Percentiles rank a stretch among this genome's conserved stretches.
Evolutionary conservation across 305 asterid genomes (phyloP).

Genomic region (Plantago rigida): DNA sequence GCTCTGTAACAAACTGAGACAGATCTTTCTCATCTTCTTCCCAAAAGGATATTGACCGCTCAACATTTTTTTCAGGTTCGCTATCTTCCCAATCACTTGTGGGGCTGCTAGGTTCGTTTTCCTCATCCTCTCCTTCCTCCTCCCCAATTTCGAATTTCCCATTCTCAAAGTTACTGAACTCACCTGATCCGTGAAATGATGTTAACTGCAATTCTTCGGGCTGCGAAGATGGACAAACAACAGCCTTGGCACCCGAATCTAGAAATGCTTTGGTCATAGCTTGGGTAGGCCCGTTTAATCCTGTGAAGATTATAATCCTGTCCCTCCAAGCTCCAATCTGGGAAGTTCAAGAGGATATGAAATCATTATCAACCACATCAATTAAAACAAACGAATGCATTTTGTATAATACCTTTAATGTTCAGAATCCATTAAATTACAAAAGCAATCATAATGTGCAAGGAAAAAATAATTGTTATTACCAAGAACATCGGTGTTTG

Average conservation of each 20-base stretch:
- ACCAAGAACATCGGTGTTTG: too few relatives aligned
- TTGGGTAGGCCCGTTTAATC: conserved; percentile 75
- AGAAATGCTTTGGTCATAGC: conserved; percentile 78
- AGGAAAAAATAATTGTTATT: too few relatives aligned
- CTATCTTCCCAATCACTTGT: conserved; percentile 94
- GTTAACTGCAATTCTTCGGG: conserved; percentile 77
- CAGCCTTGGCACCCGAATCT: conserved; percentile 94
- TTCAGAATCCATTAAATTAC: background rate
- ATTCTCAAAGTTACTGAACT: conserved; percentile 56
- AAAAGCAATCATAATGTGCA: background rate
- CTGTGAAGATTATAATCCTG: conserved; percentile 80
- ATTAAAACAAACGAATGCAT: background rate
- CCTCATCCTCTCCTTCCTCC: conserved; percentile 78
- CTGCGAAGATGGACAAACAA: conserved; percentile 83
- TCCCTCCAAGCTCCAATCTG: conserved; percentile 98
- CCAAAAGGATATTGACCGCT: conserved; percentile 45
- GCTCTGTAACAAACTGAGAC: conserved; percentile 59
- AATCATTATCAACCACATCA: conserved; percentile 5
- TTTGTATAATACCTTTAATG: too few relatives aligned
- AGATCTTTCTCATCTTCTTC: conserved; percentile 86
- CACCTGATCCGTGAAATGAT: conserved; percentile 69
- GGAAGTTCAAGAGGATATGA: conserved; percentile 19
- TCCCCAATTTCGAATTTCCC: conserved; percentile 92
- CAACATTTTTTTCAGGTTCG: conserved; percentile 60
- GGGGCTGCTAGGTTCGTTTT: conserved; percentile 58